Conservation (phyloP, 371 early-diverging fungal genomes). For the Smittium mucronatum region DNA sequence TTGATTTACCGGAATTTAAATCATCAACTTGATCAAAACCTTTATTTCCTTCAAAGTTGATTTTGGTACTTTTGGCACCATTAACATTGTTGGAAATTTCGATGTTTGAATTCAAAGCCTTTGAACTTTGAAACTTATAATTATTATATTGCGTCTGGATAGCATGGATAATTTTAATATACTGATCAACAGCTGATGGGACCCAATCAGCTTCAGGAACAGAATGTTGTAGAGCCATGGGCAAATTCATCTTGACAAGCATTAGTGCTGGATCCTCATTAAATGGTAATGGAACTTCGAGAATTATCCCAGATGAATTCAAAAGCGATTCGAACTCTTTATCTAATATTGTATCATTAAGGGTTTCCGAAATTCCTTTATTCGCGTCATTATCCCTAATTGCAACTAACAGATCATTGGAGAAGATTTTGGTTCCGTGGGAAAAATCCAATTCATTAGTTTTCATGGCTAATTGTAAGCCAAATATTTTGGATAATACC, state of each 20-base stretch:
- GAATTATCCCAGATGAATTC: neutral
- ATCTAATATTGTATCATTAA: neutral
- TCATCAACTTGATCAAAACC: neutral
- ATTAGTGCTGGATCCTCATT: conserved; percentile 7
- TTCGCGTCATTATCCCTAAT: neutral
- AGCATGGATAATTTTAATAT: neutral
- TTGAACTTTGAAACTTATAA: no score
- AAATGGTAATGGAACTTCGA: conserved; percentile 1
- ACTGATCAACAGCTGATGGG: neutral
- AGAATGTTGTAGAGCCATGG: neutral
- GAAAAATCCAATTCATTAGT: neutral
- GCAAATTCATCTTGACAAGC: conserved; percentile 1
- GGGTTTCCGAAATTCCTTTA: neutral
- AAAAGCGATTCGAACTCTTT: neutral
- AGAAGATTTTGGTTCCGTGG: neutral
- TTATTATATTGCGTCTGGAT: no score
- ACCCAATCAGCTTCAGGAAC: conserved; percentile 3
- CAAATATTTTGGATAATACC: neutral
- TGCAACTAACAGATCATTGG: neutral
- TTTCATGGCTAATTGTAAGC: neutral
- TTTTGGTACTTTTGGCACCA: neutral
- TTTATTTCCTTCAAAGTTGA: neutral
- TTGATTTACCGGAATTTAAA: neutral
- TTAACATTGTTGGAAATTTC: neutral
- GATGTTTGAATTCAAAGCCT: neutral